These are phyloP conservation scores for Hirschioporus abietinus DNA, from an alignment of 768 basidiomycete genomes.

Conservation along the genomic window DNA sequence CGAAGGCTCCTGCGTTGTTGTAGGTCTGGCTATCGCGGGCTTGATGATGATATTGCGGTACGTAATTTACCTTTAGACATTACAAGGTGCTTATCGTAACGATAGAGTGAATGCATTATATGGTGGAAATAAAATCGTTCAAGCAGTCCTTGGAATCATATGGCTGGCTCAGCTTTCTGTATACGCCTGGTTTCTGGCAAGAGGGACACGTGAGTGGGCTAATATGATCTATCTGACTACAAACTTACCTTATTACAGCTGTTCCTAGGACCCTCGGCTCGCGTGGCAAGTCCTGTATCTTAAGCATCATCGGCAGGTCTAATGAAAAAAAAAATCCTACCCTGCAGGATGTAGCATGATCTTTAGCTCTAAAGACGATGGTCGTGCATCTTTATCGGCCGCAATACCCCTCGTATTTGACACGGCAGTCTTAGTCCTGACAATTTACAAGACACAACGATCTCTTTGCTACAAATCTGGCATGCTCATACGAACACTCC, in stretches of 20 bases:
- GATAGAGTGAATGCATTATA: constrained; percentile 29
- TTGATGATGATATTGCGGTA: constrained; percentile 59
- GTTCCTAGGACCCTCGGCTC: background rate
- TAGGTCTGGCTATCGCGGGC: constrained; percentile 46
- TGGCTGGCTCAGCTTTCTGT: constrained; percentile 39
- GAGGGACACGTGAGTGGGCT: constrained; percentile 39
- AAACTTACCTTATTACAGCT: background rate
- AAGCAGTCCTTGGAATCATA: constrained; percentile 24
- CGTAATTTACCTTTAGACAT: constrained; percentile 8
- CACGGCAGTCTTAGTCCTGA: constrained; percentile 30
- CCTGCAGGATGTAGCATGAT: constrained; percentile 37
- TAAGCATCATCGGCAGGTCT: background rate
- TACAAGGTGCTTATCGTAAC: background rate
- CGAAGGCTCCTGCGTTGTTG: constrained; percentile 41
- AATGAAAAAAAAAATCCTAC: background rate
- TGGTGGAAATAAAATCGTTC: constrained; percentile 17
- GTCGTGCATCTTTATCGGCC: constrained; percentile 30
- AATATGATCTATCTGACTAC: background rate
- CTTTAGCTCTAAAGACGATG: constrained; percentile 18
- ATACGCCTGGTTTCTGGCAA: constrained; percentile 49
- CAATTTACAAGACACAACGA: constrained; percentile 25
- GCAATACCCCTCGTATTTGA: constrained; percentile 39
- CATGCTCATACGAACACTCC: constrained; percentile 21
- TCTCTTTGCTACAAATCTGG: constrained; percentile 16
- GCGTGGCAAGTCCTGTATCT: background rate